Evolutionary conservation across 768 basidiomycete genomes (phyloP), one percentile per base, ranked within the genome.

Genomic region (Tricholoma hemisulphureum): DNA sequence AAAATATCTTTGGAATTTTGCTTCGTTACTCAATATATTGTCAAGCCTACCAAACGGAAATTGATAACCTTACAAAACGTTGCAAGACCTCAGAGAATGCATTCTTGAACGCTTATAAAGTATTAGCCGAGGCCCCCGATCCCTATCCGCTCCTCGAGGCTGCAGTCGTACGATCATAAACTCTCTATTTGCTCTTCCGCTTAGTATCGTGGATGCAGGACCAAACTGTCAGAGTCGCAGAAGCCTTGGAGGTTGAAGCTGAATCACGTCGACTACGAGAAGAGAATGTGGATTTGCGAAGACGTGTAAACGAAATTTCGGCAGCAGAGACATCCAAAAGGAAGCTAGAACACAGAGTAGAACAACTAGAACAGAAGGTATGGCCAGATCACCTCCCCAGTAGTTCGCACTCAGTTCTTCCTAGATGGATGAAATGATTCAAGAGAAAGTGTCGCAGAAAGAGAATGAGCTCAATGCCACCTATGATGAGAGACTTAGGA

Each of bases 391-490:
- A 39, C 35, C 32, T 6, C 5, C 51, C 41, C 46, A 13, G 39
- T 35, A 55, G 32, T 58, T 51, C 23, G 24, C 23, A 46, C 31
- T 66, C 4, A 61, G 29, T 16, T 50, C 32, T n/a, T 9, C 39
- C 5, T 57, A 96, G 94, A 98, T 98, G 97, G 95, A 98, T 21
- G 88, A 89, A 45, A 77, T 95, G 76, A 92, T 98, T 56, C 82
- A 85, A 59, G 96, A 98, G 63, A 89, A 88, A 67, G 89, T 98
- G 31, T 76, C 79, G 3, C 90, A 92, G 71, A 98, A 98, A 74
- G 93, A 98, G 76, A 96, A 95, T 56, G 97, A 98, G 74, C 79
- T 98, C 18, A 92, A 96, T 62, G 97, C 96, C 14, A 95, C 92
- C 5, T 98, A 97, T 62, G 97, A 99, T 65, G 97, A 99, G 75